Base-by-base conservation (phyloP, 164 flowering plant genomes). In the Tetracentron sinense region DNA sequence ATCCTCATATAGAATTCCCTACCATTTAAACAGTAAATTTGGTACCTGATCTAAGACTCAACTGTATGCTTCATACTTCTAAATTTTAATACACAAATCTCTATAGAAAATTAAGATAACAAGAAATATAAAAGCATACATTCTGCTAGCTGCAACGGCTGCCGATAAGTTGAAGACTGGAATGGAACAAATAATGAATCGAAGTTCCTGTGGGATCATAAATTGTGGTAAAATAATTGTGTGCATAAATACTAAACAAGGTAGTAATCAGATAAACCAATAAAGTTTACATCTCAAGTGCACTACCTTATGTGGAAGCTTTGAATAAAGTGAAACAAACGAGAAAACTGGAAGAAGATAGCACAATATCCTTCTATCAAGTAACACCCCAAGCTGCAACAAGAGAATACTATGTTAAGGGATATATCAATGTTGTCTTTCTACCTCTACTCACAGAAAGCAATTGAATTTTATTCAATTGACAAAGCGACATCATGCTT, bases 251-350 rank as follows among this genome's bases (percentile, higher is more conserved):
- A n/a, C n/a, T 2, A 49, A 54, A 53, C 23, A 64, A 26, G 16
- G 28, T 7, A 47, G 38, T 42, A 54, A 56, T 47, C 14, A 73
- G 33, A 29, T 51, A 60, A 60, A 68, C 7, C 7, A 46, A 42
- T 46, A 47, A 60, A 61, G 21, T n/a, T 20, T 20, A 30, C 16
- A 59, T 29, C 19, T 42, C 27, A 47, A 58, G 23, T 60, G 29
- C 33, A 38, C 42, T 72, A 94, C 99, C 96, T 94, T 94, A 85
- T 94, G 99, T 42, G 97, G 96, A 66, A 94, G 96, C 80, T 88
- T 94, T 29, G 97, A 94, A 75, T 94, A 94, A 65, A 94, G 84
- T 58, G 85, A 47, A 56, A 91, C 79, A 77, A 94, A 94, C 21
- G 81, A 81, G 46, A 86, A 53, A 66, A 84, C 90, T 49, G 99